Base-by-base conservation (phyloP, 495 filamentous ascomycete genomes). In the Eremomyces bilateralis region DNA sequence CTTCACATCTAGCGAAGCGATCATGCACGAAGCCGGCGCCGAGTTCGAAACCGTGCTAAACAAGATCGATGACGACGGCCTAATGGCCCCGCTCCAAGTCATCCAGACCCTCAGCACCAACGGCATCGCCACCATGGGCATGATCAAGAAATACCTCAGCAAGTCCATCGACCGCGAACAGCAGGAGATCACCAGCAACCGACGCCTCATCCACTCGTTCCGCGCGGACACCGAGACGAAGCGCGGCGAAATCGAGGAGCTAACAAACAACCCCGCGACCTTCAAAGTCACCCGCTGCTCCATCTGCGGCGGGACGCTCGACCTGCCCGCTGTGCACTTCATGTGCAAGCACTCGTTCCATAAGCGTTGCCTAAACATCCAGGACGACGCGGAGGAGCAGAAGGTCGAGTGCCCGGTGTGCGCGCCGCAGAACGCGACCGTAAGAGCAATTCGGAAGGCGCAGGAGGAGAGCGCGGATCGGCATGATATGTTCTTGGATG, bases 281-380 rank as follows among this genome's bases (percentile, higher is more conserved):
- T 95, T 95, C 61, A 76, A 88, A 52, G 71, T 80, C 1, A 81
- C 80, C 28, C 65, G 90, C 11, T 97, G 88, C 49, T 71, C 71
- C 24, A 69, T 73, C 25, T 97, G 88, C 47, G 67, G 69, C 13
- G 58, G 64, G 32, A 61, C 63, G 31, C 62, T 94, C 18, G 81
- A 92, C 42, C 59, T 94, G 22, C 88, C 88, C 2, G 75, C 69
- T 0, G 83, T 95, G 30, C 88, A 97, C 52, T 97, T 95, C 53
- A 55, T 95, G 44, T 97, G 88, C 63, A 88, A 82, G 50, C 88
- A 97, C 50, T 81, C 73, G 29, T 97, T 91, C 62, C 88, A 97
- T 50, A 76, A 90, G 54, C 64, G 78, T 19, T 92, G 81, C 55
- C 61, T 90, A 33, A 69, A 74, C 38, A 43, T 8, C 6, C 6